Conservation (phyloP, 176 grass and related monocot genomes). For the Carex scoparia region DNA sequence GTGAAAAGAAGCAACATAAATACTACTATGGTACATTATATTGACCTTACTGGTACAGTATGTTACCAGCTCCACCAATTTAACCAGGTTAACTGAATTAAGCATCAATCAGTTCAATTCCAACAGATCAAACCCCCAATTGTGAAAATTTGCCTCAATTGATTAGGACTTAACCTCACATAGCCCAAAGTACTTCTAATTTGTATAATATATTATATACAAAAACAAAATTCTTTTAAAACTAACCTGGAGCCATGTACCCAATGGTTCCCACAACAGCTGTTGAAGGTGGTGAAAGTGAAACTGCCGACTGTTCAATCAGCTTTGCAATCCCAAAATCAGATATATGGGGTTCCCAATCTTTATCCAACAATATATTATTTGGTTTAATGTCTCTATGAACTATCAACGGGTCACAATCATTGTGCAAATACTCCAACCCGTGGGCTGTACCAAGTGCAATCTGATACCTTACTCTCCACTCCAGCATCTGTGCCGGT, state of each 20-base stretch:
- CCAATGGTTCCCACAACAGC: constrained; percentile 66
- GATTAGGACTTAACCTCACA: not conserved
- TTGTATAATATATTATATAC: not conserved
- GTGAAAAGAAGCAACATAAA: not conserved
- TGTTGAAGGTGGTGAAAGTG: constrained; percentile 36
- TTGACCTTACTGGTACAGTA: not conserved
- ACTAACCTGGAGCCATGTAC: constrained; percentile 79
- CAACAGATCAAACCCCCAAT: not conserved
- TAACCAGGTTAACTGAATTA: not conserved
- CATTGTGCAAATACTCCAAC: constrained; percentile 65
- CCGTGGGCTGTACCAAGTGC: constrained; percentile 65
- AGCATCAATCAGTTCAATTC: not conserved
- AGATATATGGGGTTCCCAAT: constrained; percentile 75
- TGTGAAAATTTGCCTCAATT: not conserved
- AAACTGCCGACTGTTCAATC: constrained; percentile 42
- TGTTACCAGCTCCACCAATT: not conserved
- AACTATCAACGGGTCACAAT: constrained; percentile 61
- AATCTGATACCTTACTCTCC: constrained; percentile 56
- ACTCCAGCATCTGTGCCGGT: constrained; percentile 43
- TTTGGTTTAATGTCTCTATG: constrained; percentile 79
- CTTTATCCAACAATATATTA: constrained; percentile 75
- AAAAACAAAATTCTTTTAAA: not conserved
- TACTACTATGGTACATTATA: not conserved
- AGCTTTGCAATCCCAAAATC: constrained; percentile 92
- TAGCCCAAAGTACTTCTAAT: not conserved